Conservation (phyloP, 1,284 basidiomycete genomes). For the Neotropicomus parvogracilis region DNA sequence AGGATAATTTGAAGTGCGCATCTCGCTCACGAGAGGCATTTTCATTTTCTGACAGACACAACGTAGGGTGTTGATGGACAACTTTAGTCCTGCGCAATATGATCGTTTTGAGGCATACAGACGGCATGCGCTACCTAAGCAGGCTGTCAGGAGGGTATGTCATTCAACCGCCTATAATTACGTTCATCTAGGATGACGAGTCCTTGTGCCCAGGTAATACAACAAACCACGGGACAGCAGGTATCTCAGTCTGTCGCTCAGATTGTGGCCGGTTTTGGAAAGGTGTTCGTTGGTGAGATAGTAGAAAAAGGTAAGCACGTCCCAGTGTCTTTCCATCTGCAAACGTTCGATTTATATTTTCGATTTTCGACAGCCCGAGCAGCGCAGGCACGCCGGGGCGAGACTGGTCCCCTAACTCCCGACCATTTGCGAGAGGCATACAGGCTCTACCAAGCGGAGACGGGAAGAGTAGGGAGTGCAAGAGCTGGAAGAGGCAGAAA, state of each 20-base stretch:
- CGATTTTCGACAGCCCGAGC: constrained; percentile 55
- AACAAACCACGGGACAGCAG: constrained; percentile 78
- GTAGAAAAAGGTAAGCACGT: constrained; percentile 72
- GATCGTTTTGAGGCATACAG: constrained; percentile 87
- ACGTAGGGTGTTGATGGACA: constrained; percentile 79
- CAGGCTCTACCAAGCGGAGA: constrained; percentile 75
- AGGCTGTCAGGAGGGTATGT: constrained; percentile 72
- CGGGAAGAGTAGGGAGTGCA: constrained; percentile 74
- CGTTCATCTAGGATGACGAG: not conserved
- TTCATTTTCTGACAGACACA: constrained; percentile 7
- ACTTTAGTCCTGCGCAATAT: constrained; percentile 79
- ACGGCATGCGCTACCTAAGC: constrained; percentile 78
- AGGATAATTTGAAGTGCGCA: constrained; percentile 74
- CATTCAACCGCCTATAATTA: not conserved
- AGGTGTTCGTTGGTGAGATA: constrained; percentile 91
- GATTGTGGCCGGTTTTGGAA: constrained; percentile 83
- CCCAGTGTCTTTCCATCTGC: not conserved
- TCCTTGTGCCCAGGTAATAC: constrained; percentile 60
- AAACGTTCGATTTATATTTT: not conserved
- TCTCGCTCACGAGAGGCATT: not conserved
- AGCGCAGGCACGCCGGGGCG: constrained; percentile 69
- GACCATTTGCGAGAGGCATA: constrained; percentile 89
- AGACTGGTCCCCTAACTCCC: constrained; percentile 76
- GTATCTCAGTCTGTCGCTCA: constrained; percentile 85
- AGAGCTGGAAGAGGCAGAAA: constrained; percentile 61